Evolutionary conservation across 176 grass and related monocot species (phyloP), one percentile per base, ranked within the genome.

Genomic region (Hsuehochloa calcarea): DNA sequence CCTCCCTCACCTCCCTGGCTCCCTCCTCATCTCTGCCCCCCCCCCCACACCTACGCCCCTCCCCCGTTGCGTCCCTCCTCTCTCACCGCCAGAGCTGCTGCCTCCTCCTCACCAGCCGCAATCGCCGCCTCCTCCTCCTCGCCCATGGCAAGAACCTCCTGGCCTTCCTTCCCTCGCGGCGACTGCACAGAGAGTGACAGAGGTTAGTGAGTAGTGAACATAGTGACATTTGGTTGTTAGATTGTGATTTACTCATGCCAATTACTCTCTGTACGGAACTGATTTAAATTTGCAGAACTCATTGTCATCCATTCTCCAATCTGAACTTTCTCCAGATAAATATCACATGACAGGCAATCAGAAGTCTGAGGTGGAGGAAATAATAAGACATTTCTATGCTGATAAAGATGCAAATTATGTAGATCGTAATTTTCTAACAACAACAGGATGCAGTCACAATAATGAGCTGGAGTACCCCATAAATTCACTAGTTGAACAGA

Each of bases 161-260:
- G n/a, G n/a, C n/a, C n/a, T n/a, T n/a, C n/a, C n/a, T n/a, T n/a
- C n/a, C n/a, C n/a, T n/a, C n/a, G n/a, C n/a, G n/a, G n/a, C n/a
- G n/a, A n/a, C n/a, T n/a, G n/a, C n/a, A n/a, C n/a, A n/a, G n/a
- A n/a, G n/a, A n/a, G n/a, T n/a, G n/a, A n/a, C n/a, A n/a, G n/a
- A n/a, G n/a, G n/a, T n/a, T n/a, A n/a, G n/a, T n/a, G n/a, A n/a
- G n/a, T n/a, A n/a, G n/a, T n/a, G n/a, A n/a, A n/a, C n/a, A n/a
- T n/a, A n/a, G n/a, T n/a, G n/a, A n/a, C n/a, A n/a, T n/a, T n/a
- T n/a, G n/a, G n/a, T n/a, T n/a, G n/a, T n/a, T n/a, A n/a, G n/a
- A n/a, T n/a, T n/a, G 96, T 98, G 96, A 83, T 95, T 93, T 76
- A 31, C 64, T 67, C 91, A 93, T 89, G 93, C 89, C 55, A 93